phyloP scores from a whole-genome alignment of 2,329 filamentous ascomycete genomes.

The Lojkania enalia region DNA sequence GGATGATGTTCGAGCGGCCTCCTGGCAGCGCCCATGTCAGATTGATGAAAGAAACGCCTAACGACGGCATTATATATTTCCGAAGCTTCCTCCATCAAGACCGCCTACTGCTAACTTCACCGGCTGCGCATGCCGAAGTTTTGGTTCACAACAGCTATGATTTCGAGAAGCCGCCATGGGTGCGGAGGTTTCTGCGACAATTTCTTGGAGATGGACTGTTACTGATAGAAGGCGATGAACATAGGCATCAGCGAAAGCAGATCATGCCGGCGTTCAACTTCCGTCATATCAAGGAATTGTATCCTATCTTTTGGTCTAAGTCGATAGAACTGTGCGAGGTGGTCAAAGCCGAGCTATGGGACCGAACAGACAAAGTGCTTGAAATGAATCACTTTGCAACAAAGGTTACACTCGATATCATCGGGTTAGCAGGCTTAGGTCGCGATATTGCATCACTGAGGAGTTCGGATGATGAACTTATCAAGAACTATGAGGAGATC shows the following conservation, averaged over 20 bases:
- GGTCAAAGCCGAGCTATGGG: slow-evolving; percentile 59
- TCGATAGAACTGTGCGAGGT: slow-evolving; percentile 66
- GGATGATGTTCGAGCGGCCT: slow-evolving; percentile 39
- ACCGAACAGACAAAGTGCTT: slow-evolving; percentile 43
- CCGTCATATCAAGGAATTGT: slow-evolving; percentile 81
- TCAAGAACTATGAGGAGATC: slow-evolving; percentile 49
- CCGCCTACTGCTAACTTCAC: slow-evolving; percentile 44
- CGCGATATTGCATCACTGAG: slow-evolving; percentile 48
- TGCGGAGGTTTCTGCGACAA: slow-evolving; percentile 50
- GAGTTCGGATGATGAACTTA: slow-evolving; percentile 48
- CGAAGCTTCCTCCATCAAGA: slow-evolving; percentile 45
- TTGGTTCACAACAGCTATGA: slow-evolving; percentile 59
- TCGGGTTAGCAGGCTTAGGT: slow-evolving; percentile 51
- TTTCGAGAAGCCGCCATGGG: slow-evolving; percentile 55
- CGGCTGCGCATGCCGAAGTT: slow-evolving; percentile 53
- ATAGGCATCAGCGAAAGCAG: slow-evolving; percentile 65
- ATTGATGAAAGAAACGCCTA: slow-evolving; percentile 44
- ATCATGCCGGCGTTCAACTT: slow-evolving; percentile 85
- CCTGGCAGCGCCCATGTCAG: slow-evolving; percentile 36
- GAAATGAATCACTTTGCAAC: slow-evolving; percentile 51
- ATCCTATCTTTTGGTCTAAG: slow-evolving; percentile 83
- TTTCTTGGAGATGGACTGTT: slow-evolving; percentile 58
- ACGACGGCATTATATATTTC: slow-evolving; percentile 47
- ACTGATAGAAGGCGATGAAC: slow-evolving; percentile 55
- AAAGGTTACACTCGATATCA: slow-evolving; percentile 52